phyloP scores from a whole-genome alignment of 2,329 filamentous ascomycete species.

The Arthrobotrys musiformis region DNA sequence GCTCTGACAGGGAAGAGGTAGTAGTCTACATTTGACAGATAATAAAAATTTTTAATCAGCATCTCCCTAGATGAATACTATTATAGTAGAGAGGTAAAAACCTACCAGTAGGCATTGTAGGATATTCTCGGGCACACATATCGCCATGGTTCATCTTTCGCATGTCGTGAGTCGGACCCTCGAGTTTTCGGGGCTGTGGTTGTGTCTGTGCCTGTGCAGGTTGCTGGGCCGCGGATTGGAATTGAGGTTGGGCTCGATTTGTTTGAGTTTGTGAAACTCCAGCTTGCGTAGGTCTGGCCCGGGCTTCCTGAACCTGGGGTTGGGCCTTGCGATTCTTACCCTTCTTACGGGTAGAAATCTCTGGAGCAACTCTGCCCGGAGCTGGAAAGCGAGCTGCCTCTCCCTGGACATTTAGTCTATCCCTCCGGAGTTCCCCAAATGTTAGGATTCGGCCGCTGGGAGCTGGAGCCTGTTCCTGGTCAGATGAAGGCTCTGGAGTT shows the following conservation, averaged over 20 bases:
- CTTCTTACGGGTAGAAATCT: conserved; percentile 1
- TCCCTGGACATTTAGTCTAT: neutral
- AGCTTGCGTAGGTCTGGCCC: neutral
- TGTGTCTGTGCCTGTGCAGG: neutral
- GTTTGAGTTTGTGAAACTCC: neutral
- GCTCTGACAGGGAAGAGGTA: conserved; percentile 40
- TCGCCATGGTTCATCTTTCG: conserved; percentile 38
- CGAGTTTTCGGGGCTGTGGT: neutral
- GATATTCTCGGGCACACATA: conserved; percentile 18
- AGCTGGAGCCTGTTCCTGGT: neutral
- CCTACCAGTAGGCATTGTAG: conserved; percentile 24
- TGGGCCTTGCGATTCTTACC: conserved; percentile 12
- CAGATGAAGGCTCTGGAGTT: neutral
- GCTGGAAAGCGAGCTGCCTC: neutral
- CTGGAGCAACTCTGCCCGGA: conserved; percentile 4
- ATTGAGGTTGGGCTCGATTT: neutral
- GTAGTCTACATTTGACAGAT: conserved; percentile 3
- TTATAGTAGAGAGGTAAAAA: neutral
- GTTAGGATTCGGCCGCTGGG: conserved; percentile 5
- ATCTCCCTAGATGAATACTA: neutral
- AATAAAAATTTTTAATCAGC: neutral
- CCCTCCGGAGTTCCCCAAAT: conserved; percentile 23
- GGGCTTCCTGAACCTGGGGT: neutral
- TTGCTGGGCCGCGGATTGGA: neutral
- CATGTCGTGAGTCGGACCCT: conserved; percentile 35